phyloP scores from a whole-genome alignment of 1,139 yeast species.

The Blastobotrys aristatus region DNA sequence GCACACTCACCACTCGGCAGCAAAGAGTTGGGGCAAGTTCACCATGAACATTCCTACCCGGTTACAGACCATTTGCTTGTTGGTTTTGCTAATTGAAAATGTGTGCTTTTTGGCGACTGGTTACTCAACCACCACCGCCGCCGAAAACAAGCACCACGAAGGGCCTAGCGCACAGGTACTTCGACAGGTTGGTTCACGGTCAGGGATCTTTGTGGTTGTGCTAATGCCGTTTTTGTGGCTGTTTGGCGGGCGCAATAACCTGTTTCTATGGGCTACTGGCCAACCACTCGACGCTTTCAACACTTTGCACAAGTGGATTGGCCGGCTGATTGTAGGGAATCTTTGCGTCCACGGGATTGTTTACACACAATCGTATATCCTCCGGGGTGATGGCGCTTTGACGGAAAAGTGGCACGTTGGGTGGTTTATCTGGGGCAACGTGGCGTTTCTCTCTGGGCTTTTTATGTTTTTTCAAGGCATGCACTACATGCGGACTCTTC shows the following conservation, averaged over 20 bases:
- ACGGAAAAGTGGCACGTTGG: slow-evolving; percentile 23
- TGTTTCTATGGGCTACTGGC: slow-evolving; percentile 52
- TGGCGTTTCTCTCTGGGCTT: slow-evolving; percentile 16
- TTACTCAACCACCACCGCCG: slow-evolving; percentile 36
- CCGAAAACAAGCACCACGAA: slow-evolving; percentile 1
- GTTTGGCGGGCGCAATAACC: slow-evolving; percentile 61
- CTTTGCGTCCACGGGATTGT: slow-evolving; percentile 14
- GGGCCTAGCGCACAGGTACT: slow-evolving; percentile 16
- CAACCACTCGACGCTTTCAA: slow-evolving; percentile 58
- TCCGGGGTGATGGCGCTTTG: neutral
- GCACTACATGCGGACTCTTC: slow-evolving; percentile 15
- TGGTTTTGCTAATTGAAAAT: slow-evolving; percentile 43
- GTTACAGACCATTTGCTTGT: slow-evolving; percentile 46
- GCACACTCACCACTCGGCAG: slow-evolving; percentile 10
- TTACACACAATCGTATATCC: slow-evolving; percentile 18
- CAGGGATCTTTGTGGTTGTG: slow-evolving; percentile 49
- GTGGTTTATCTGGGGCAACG: slow-evolving; percentile 32
- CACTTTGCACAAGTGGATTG: slow-evolving; percentile 57
- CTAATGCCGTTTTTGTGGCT: slow-evolving; percentile 49
- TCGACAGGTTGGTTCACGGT: slow-evolving; percentile 46
- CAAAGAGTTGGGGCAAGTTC: slow-evolving; percentile 11
- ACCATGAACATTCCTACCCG: slow-evolving; percentile 54
- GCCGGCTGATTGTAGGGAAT: slow-evolving; percentile 46
- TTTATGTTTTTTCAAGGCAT: slow-evolving; percentile 19
- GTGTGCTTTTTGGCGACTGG: slow-evolving; percentile 38